phyloP scores from a whole-genome alignment of 441 rosid genomes.

The Corymbia calophylla region DNA sequence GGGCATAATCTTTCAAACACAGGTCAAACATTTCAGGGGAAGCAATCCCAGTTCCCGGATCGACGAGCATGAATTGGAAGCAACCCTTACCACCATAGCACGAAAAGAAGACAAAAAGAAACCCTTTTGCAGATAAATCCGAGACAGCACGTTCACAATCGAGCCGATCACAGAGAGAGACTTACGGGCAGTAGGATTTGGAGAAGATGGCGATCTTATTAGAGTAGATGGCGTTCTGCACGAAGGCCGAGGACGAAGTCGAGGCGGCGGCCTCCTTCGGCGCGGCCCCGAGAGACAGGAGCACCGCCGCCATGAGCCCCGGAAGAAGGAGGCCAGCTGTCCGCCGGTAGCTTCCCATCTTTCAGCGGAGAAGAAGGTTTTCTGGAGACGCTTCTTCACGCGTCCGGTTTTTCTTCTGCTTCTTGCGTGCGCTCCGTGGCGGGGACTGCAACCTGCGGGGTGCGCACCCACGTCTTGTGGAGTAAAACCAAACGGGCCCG shows the following conservation, averaged over 20 bases:
- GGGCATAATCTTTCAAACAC: not conserved
- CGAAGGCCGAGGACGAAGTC: conserved; percentile 55
- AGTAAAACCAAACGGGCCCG: not conserved
- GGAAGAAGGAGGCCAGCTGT: not conserved
- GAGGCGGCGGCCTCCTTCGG: conserved; percentile 20
- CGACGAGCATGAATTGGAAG: not conserved
- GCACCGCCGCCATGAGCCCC: not conserved
- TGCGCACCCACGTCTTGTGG: not conserved
- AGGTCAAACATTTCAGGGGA: not conserved
- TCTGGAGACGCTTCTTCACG: not conserved
- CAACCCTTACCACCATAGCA: not conserved
- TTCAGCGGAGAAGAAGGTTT: not conserved
- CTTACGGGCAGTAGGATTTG: conserved; percentile 76
- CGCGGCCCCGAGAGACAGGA: not conserved
- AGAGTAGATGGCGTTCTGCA: conserved; percentile 59
- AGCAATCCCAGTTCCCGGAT: not conserved
- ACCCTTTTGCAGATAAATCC: not conserved
- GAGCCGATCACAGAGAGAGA: not conserved
- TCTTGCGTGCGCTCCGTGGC: not conserved
- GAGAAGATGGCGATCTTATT: conserved; percentile 69
- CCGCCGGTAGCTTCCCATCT: not conserved
- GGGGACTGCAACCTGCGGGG: not conserved
- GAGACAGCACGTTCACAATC: not conserved
- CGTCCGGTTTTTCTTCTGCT: not conserved
- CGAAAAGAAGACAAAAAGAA: not conserved